Percentiles rank a stretch among this genome's conserved stretches.
Conservation (phyloP, 768 basidiomycete species). For the Lentinula guzmanii region DNA sequence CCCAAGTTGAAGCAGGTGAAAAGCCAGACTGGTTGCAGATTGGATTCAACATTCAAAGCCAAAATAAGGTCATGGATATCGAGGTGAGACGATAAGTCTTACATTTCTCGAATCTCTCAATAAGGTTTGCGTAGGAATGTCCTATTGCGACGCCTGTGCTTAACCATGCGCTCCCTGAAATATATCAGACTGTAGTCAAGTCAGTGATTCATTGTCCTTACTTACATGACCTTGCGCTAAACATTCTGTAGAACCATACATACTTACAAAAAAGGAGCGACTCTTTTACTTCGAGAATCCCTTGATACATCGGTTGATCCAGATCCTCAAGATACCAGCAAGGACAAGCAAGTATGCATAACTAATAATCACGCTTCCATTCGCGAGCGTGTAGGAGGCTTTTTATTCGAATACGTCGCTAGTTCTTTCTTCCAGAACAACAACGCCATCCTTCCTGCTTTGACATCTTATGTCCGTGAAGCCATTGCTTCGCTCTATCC, state of each 20-base stretch:
- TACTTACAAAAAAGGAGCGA: constrained; percentile 82
- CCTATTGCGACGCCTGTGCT: constrained; percentile 83
- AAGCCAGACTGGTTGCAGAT: constrained; percentile 74
- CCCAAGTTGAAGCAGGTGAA: constrained; percentile 13
- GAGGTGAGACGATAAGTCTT: constrained; percentile 49
- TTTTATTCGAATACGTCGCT: constrained; percentile 78
- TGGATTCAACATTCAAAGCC: constrained; percentile 82
- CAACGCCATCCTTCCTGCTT: constrained; percentile 80
- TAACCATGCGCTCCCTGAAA: constrained; percentile 56
- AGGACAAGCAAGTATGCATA: constrained; percentile 67
- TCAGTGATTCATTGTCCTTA: constrained; percentile 17
- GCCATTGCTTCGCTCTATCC: constrained; percentile 48
- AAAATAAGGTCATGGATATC: constrained; percentile 77
- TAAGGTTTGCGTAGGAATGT: constrained; percentile 57
- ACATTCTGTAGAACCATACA: constrained; percentile 57
- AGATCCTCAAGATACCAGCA: constrained; percentile 11
- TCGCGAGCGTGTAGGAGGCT: constrained; percentile 78
- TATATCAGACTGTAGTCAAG: constrained; percentile 66
- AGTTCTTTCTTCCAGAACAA: constrained; percentile 99
- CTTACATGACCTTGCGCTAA: constrained; percentile 4
- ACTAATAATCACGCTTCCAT: constrained; percentile 77
- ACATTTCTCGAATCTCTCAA: neutral
- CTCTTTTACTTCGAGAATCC: constrained; percentile 87
- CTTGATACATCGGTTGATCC: constrained; percentile 27
- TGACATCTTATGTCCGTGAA: constrained; percentile 78